A percentile compares a stretch with the other conserved stretches of the same genome.
These are phyloP conservation scores for Xylariaceae sp. DNA, from an alignment of 2,329 filamentous ascomycete species.

Conservation along the genomic window DNA sequence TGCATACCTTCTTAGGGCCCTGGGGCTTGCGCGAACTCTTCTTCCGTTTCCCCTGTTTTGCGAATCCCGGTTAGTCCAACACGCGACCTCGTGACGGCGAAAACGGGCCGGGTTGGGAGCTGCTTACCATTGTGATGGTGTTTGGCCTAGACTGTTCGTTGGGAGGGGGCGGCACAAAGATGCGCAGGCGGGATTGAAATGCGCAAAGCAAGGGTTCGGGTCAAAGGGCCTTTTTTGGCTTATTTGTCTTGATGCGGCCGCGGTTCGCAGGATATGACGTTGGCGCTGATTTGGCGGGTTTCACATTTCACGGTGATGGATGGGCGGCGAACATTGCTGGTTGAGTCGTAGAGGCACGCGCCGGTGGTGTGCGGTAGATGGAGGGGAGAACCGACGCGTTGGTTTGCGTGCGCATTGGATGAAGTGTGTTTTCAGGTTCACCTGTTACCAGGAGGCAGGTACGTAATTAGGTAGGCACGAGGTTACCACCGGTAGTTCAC, in stretches of 20 bases:
- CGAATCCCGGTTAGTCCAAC: conserved; percentile 4
- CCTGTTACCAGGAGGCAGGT: background rate
- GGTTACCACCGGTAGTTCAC: no score
- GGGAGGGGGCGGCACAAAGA: no score
- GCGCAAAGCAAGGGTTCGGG: no score
- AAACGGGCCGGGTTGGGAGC: background rate
- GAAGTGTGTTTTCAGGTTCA: background rate
- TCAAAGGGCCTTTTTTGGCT: background rate
- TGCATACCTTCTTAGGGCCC: conserved; percentile 72
- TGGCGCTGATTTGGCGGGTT: background rate
- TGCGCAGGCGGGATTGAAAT: no score
- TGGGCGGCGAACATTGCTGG: conserved; percentile 12
- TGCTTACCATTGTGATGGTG: conserved; percentile 24
- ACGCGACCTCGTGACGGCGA: background rate
- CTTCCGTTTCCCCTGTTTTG: conserved; percentile 79
- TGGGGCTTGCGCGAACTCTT: conserved; percentile 79
- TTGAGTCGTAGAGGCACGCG: background rate
- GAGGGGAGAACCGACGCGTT: background rate
- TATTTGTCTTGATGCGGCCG: background rate
- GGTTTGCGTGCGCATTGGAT: conserved; percentile 6
- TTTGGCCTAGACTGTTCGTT: no score
- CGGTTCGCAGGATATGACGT: conserved; percentile 13
- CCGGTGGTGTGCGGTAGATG: background rate
- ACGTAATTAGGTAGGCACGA: conserved; percentile 3
- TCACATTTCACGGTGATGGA: conserved; percentile 10